Evolutionary conservation across 1,139 yeast species (phyloP), one percentile per base, ranked within the genome.

Genomic region (Suhomyces terraborum): DNA sequence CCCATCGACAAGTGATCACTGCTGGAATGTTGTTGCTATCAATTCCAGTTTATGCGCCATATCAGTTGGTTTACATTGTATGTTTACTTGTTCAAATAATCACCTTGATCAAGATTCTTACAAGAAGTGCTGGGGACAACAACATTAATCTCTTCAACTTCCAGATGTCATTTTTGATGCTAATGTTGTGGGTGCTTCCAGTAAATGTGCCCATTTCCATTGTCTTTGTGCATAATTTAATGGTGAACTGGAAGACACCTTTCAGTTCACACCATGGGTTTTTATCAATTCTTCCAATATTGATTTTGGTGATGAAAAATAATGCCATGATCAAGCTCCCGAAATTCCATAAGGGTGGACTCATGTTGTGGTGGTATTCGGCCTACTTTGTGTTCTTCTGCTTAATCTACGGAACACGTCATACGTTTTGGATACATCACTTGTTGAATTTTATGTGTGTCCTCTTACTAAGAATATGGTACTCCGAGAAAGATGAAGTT

Each of bases 261-360:
- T 84, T 85, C 51, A 79, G 84, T 12, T 82, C 91, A 0, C 93
- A 84, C 56, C 93, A 84, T 56, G 84, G 84, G 54, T 66, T 83
- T 36, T 59, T 84, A 43, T 83, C 89, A 0, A 75, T 85, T 14
- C 59, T 82, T 9, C 91, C 93, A 1, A 77, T 82, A 1, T 66
- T 84, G 10, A 49, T 78, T 7, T 53, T 82, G 27, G 73, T 75
- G 29, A 79, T 75, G 46, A 58, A 67, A 31, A 74, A 80, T 52
- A 68, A 63, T 28, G 36, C 20, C 41, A 42, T 33, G 43, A 37
- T 26, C 32, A 39, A 40, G 33, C 35, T 45, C 26, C 49, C 49
- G 12, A 42, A 36, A 18, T 38, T 34, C 13, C 24, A 13, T 26
- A 44, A 32, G 23, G 41, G 34, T 27, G 29, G 31, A 31, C 30